Base-by-base conservation (phyloP, 202 grass and related monocot species). In the Hordeum pubiflorum region DNA sequence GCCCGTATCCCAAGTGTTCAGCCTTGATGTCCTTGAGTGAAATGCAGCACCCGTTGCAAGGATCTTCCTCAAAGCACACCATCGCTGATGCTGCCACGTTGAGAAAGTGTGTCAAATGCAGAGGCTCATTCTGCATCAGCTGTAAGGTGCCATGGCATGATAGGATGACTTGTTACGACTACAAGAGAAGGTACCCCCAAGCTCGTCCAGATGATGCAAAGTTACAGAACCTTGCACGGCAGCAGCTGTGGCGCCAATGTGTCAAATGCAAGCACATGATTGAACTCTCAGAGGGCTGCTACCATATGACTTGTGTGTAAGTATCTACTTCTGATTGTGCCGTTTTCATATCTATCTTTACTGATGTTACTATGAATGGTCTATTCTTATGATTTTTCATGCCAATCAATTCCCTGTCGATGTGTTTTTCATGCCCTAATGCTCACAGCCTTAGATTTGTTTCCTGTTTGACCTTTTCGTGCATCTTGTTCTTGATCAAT, bases 111-210 rank as follows among this genome's bases (percentile, higher is more conserved):
- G 60, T 76, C 34, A 89, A 85, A 85, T 94, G 88, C 65, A 78
- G 74, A 63, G 72, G 86, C 21, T 58, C 57, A 50, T 94, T 94
- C 79, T 94, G 88, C 76, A 81, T 94, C 59, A 87, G 58, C 15
- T 94, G 91, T 78, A 94, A 94, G 73, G 91, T 94, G 70, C 78
- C 72, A 32, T 94, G 88, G 91, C 91, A 94, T 76, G 77, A 88
- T 48, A 62, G 36, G 37, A 70, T 94, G 81, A 75, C 76, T 65
- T 94, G 88, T 32, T 62, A 21, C 21, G 73, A 91, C 1, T 94
- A 91, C 18, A 94, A 91, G 69, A 84, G 56, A 36, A 81, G 50
- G 58, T 78, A 81, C 59, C 88, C 86, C 5, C 70, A 86, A 44
- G 72, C 54, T 3, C 86, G 55, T 81, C 76, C 65, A 48, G 88